phyloP scores from a whole-genome alignment of 192 early-diverging fungal species.

The Spizellomyces sp. region DNA sequence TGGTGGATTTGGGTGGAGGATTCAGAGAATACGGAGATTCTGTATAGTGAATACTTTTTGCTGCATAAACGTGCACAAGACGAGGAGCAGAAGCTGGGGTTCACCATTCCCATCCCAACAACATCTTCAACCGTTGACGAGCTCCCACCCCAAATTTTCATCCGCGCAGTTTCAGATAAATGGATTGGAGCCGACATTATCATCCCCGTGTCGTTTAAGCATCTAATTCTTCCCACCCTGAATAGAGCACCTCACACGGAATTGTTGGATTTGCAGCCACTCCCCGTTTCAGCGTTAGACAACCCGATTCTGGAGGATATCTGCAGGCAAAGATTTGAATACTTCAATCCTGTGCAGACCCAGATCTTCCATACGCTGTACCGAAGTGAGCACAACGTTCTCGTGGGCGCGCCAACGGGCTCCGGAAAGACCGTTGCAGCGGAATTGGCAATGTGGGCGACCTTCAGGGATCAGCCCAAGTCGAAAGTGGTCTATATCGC shows the following conservation, averaged over 20 bases:
- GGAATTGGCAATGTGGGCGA: slow-evolving; percentile 92
- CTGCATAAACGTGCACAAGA: slow-evolving; percentile 69
- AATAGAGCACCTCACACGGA: slow-evolving; percentile 84
- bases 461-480: slow-evolving; percentile 79
- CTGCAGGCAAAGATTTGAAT: slow-evolving; percentile 81
- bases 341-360: slow-evolving; percentile 98
- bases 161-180: slow-evolving; percentile 91
- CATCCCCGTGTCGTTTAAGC: slow-evolving; percentile 85
- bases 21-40: slow-evolving; percentile 81
- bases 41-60: slow-evolving; percentile 91
- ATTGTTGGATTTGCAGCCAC: slow-evolving; percentile 86
- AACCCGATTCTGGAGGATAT: slow-evolving; percentile 84
- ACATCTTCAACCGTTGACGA: slow-evolving; percentile 64
- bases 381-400: slow-evolving; percentile 75
- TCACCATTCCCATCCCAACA: slow-evolving; percentile 85
- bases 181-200: slow-evolving; percentile 93
- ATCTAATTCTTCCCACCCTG: slow-evolving; percentile 86
- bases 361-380: slow-evolving; percentile 99
- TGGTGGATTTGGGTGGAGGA: slow-evolving; percentile 99
- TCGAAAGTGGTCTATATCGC: slow-evolving; percentile 97
- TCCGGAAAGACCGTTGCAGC: slow-evolving; percentile 98
- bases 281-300: slow-evolving; percentile 84
- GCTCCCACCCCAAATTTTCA: slow-evolving; percentile 86
- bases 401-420: slow-evolving; percentile 96
- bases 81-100: slow-evolving; percentile 55